These are phyloP conservation scores for Podospora tetraspora DNA, from an alignment of 495 filamentous ascomycete genomes.

Conservation along the genomic window DNA sequence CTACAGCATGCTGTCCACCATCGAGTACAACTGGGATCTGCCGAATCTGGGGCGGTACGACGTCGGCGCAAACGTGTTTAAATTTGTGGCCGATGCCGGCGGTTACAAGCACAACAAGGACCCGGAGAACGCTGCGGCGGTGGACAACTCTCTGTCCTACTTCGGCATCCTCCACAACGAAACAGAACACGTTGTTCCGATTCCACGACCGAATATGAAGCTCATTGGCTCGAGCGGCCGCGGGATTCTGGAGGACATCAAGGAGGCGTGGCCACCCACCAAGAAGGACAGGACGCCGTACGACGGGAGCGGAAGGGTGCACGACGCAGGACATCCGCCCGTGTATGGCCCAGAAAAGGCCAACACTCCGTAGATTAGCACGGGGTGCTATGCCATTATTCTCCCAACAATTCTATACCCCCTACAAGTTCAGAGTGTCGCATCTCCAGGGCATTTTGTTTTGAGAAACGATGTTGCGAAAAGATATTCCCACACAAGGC, in stretches of 20 bases:
- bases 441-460: neutral
- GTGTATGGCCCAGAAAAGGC: slow-evolving; percentile 19
- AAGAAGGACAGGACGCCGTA: slow-evolving; percentile 37
- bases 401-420: neutral
- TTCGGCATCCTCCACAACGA: slow-evolving; percentile 49
- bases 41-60: slow-evolving; percentile 65
- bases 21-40: slow-evolving; percentile 63
- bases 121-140: slow-evolving; percentile 50
- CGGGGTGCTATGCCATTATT: neutral
- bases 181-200: slow-evolving; percentile 20
- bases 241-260: slow-evolving; percentile 30
- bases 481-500: neutral
- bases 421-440: neutral
- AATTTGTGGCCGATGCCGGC: slow-evolving; percentile 53
- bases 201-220: slow-evolving; percentile 42
- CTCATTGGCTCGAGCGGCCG: slow-evolving; percentile 42
- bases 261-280: slow-evolving; percentile 24
- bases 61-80: slow-evolving; percentile 64
- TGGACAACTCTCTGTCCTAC: slow-evolving; percentile 61
- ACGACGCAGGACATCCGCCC: slow-evolving; percentile 35
- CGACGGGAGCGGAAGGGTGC: slow-evolving; percentile 43
- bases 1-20: slow-evolving; percentile 60
- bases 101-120: slow-evolving; percentile 55
- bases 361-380: slow-evolving; percentile 11
- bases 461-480: neutral